Conservation (phyloP, 306 rosid species). For the Fagus sylvatica region DNA sequence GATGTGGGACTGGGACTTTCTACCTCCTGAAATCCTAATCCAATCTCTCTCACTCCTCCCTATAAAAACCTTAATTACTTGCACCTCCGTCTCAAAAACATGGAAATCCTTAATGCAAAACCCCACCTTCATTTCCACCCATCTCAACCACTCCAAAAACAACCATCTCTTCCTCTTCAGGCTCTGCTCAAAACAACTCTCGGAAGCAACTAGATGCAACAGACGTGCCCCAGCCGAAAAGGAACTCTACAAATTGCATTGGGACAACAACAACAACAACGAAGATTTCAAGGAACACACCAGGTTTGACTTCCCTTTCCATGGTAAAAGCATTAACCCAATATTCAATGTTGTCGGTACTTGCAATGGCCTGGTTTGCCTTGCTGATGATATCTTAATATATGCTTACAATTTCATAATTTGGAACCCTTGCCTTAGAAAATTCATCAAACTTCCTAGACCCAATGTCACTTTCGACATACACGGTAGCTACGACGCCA, state of each 20-base stretch:
- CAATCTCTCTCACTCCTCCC: no score
- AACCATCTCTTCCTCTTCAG: background rate
- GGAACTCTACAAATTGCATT: background rate
- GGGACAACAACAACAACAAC: constrained; percentile 6
- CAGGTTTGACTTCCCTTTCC: constrained; percentile 9
- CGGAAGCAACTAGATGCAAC: no score
- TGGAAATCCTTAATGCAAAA: background rate
- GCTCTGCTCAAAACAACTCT: no score
- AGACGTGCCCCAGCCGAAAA: no score
- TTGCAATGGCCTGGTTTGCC: constrained; percentile 27
- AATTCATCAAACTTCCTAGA: constrained; percentile 19
- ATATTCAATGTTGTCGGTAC: constrained; percentile 9
- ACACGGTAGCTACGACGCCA: background rate
- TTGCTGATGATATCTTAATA: background rate
- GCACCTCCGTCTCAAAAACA: background rate
- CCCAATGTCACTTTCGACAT: background rate
- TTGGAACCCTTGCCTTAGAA: constrained; percentile 29
- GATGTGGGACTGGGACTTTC: no score
- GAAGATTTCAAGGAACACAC: background rate
- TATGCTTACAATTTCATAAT: background rate
- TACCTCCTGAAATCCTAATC: no score
- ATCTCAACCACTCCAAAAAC: background rate
- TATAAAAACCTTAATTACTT: background rate
- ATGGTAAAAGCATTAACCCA: background rate
- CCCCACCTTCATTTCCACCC: background rate